Conservation (phyloP, 2,329 filamentous ascomycete species). For the Myriosclerotinia curreyana region DNA sequence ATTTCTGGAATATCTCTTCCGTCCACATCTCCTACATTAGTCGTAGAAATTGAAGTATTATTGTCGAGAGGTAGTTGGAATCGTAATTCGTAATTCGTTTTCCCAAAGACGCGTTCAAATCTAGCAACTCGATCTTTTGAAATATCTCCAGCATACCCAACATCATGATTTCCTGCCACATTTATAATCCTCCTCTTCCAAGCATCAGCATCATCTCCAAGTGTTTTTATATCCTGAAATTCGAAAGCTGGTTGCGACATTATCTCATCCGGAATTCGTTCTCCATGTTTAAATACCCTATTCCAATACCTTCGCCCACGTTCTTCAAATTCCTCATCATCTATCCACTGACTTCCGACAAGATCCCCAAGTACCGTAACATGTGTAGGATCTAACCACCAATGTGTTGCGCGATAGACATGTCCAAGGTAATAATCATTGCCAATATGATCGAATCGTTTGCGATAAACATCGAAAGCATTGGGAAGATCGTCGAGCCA, state of each 20-base stretch:
- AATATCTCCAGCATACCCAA: conserved; percentile 93
- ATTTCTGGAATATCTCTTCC: conserved; percentile 61
- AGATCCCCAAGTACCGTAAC: conserved; percentile 86
- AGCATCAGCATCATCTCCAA: conserved; percentile 45
- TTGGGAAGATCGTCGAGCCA: conserved; percentile 66
- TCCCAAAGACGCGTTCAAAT: conserved; percentile 83
- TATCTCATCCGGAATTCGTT: conserved; percentile 59
- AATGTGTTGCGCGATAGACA: conserved; percentile 78
- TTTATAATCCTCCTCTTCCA: conserved; percentile 85
- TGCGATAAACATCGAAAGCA: conserved; percentile 65
- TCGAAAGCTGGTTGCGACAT: conserved; percentile 48
- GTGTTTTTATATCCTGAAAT: conserved; percentile 35
- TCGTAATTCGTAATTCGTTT: conserved; percentile 83
- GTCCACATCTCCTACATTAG: conserved; percentile 45
- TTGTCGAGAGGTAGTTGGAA: conserved; percentile 56
- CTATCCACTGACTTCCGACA: conserved; percentile 92
- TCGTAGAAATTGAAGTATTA: conserved; percentile 33
- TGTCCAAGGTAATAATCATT: conserved; percentile 96
- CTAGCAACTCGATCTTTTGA: conserved; percentile 70
- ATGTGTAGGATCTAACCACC: conserved; percentile 85
- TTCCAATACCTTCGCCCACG: conserved; percentile 77
- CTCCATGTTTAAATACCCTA: conserved; percentile 67
- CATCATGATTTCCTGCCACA: conserved; percentile 90
- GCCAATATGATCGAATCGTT: conserved; percentile 81
- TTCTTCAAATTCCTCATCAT: conserved; percentile 74